Evolutionary conservation across 352 stramenopile species (phyloP).

Genomic region (Pythium phragmiticola): DNA sequence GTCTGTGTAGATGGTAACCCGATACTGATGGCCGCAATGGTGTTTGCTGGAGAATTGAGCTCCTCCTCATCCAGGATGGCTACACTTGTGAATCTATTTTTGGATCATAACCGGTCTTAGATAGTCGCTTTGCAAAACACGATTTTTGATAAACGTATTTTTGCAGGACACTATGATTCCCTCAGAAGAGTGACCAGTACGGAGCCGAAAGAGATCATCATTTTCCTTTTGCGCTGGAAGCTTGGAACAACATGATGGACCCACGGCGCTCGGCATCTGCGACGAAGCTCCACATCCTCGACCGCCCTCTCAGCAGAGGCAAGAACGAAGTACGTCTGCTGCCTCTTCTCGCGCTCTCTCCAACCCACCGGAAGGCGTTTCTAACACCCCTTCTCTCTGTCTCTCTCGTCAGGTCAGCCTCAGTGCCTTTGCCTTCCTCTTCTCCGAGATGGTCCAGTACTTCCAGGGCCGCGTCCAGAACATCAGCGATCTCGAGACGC

Average conservation of each 20-base stretch:
- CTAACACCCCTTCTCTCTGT: background rate
- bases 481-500: conserved; percentile 95
- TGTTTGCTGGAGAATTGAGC: no score
- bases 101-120: background rate
- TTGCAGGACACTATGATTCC: background rate
- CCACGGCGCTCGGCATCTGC: conserved; percentile 51
- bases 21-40: background rate
- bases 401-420: conserved; percentile 78
- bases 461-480: conserved; percentile 95
- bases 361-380: background rate
- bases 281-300: conserved; percentile 72
- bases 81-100: conserved; percentile 6
- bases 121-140: background rate
- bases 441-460: conserved; percentile 98
- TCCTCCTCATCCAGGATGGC: background rate
- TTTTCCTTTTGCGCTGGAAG: background rate
- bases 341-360: background rate
- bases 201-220: background rate
- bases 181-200: background rate
- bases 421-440: conserved; percentile 96
- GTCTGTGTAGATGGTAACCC: background rate
- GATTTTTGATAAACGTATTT: background rate
- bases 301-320: conserved; percentile 71
- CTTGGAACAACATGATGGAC: conserved; percentile 36
- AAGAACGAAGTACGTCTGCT: conserved; percentile 60